phyloP scores from a whole-genome alignment of 2,329 filamentous ascomycete genomes.

The Endoconidiophora laricicola region DNA sequence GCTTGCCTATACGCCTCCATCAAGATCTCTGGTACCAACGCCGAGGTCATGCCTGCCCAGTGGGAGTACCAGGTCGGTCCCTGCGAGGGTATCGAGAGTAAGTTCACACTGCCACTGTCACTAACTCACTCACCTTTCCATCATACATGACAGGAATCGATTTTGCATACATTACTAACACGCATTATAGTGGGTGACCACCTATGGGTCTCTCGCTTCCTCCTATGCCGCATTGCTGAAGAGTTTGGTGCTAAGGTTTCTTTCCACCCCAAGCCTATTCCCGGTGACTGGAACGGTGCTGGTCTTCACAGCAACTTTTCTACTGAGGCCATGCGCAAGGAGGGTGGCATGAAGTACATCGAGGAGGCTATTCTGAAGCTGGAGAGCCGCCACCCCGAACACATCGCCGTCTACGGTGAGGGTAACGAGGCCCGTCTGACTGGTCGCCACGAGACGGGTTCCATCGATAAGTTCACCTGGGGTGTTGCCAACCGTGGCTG shows the following conservation, averaged over 20 bases:
- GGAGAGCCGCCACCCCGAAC: constrained; percentile 59
- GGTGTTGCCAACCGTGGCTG: constrained; percentile 92
- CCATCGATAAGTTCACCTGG: constrained; percentile 83
- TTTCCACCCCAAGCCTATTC: constrained; percentile 87
- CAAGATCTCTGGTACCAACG: constrained; percentile 95
- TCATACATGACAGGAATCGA: neutral
- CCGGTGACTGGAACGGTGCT: constrained; percentile 86
- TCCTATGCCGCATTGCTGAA: constrained; percentile 79
- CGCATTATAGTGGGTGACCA: constrained; percentile 63
- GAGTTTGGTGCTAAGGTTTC: constrained; percentile 95
- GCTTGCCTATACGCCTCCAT: constrained; percentile 64
- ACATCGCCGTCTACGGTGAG: constrained; percentile 88
- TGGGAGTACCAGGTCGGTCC: constrained; percentile 91
- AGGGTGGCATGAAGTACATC: constrained; percentile 92
- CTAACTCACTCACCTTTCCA: no score
- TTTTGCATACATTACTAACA: constrained; percentile 16
- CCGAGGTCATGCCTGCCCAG: constrained; percentile 94
- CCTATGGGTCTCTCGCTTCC: constrained; percentile 75
- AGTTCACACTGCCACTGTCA: constrained; percentile 20
- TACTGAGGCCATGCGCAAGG: constrained; percentile 69
- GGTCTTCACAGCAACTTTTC: constrained; percentile 92
- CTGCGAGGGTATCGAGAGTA: constrained; percentile 68
- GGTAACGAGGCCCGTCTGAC: constrained; percentile 92
- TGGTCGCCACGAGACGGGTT: constrained; percentile 83
- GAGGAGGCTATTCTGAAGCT: constrained; percentile 75